phyloP scores from a whole-genome alignment of 345 rosid genomes.

The Hevea brasiliensis region DNA sequence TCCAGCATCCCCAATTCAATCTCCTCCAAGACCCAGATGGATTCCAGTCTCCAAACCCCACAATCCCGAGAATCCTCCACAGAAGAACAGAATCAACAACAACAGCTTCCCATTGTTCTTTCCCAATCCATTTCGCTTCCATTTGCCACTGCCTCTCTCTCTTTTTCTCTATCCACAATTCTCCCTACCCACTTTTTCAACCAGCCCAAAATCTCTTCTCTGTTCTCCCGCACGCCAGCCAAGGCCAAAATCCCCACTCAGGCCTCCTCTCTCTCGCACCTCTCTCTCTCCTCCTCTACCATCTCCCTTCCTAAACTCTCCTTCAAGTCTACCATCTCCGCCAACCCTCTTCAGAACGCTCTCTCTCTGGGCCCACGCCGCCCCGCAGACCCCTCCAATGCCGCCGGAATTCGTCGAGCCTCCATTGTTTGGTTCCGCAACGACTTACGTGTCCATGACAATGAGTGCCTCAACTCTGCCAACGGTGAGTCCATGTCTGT shows the following conservation, averaged over 20 bases:
- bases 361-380: conserved; percentile 86
- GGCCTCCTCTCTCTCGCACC: conserved; percentile 54
- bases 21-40: conserved; percentile 36
- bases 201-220: conserved; percentile 45
- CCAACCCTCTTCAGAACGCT: conserved; percentile 76
- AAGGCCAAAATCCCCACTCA: conserved; percentile 71
- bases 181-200: conserved; percentile 51
- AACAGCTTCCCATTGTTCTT: conserved; percentile 33
- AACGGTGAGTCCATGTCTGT: conserved; percentile 81
- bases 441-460: conserved; percentile 92
- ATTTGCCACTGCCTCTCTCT: conserved; percentile 64
- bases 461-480: conserved; percentile 81
- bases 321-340: conserved; percentile 78
- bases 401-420: conserved; percentile 79
- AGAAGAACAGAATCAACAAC: conserved; percentile 23
- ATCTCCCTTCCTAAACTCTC: conserved; percentile 49
- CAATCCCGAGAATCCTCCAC: conserved; percentile 37
- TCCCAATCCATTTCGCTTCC: conserved; percentile 45
- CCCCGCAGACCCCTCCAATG: conserved; percentile 81
- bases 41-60: conserved; percentile 34
- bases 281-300: conserved; percentile 53
- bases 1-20: neutral
- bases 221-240: conserved; percentile 51
- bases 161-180: conserved; percentile 47
- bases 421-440: conserved; percentile 92